Percentiles rank a stretch among this genome's conserved stretches.
phyloP scores from a whole-genome alignment of 2,329 filamentous ascomycete species.

The Sporothrix pallida region DNA sequence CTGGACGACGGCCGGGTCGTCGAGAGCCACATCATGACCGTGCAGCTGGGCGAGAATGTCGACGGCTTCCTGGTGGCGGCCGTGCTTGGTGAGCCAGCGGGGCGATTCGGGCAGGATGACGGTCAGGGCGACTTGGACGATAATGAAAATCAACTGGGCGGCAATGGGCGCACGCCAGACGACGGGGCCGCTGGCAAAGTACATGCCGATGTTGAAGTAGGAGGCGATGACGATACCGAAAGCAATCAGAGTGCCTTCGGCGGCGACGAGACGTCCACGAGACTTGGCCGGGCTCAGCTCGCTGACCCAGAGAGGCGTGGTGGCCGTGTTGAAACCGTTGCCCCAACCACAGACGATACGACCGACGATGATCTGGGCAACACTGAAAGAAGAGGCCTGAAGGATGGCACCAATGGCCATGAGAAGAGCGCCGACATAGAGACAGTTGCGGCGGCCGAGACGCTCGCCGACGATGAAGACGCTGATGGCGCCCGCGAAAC shows the following conservation, averaged over 20 bases:
- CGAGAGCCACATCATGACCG: constrained; percentile 38
- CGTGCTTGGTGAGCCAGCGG: constrained; percentile 54
- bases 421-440: constrained; percentile 49
- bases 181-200: constrained; percentile 56
- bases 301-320: constrained; percentile 65
- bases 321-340: constrained; percentile 51
- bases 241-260: constrained; percentile 65
- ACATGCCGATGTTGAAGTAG: constrained; percentile 65
- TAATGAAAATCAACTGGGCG: constrained; percentile 62
- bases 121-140: constrained; percentile 56
- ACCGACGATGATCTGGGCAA: constrained; percentile 53
- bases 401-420: constrained; percentile 54
- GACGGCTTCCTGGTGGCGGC: constrained; percentile 51
- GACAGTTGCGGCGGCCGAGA: constrained; percentile 50
- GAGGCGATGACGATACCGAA: constrained; percentile 63
- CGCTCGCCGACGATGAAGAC: constrained; percentile 48
- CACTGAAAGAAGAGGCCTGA: constrained; percentile 47
- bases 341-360: constrained; percentile 54
- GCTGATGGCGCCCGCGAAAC: constrained; percentile 42
- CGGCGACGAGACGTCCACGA: constrained; percentile 64
- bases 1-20: not conserved
- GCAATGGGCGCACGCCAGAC: constrained; percentile 67
- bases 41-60: constrained; percentile 52
- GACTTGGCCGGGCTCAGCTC: constrained; percentile 63
- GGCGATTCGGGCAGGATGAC: constrained; percentile 61